Percentiles rank a stretch among this genome's conserved stretches.
These are phyloP conservation scores for Aristolochia fimbriata DNA, from an alignment of 164 flowering plant species.

Conservation along the genomic window DNA sequence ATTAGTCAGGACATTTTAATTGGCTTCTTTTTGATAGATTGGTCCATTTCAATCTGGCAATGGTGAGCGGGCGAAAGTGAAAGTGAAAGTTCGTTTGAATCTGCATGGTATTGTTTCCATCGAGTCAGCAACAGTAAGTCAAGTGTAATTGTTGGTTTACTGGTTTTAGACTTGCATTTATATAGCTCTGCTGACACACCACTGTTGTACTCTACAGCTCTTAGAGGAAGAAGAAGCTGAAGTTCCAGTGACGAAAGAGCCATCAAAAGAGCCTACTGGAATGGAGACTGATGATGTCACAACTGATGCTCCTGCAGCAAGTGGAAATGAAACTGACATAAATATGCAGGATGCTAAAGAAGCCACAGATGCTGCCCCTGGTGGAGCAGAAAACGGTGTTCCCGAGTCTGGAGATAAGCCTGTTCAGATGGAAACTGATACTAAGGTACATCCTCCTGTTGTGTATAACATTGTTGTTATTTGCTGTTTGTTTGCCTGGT, in stretches of 20 bases:
- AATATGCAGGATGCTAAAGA: constrained; percentile 73
- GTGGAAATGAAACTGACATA: constrained; percentile 38
- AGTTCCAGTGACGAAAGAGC: constrained; percentile 44
- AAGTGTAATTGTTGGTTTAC: not conserved
- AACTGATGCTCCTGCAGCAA: constrained; percentile 28
- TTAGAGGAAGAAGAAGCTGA: constrained; percentile 86
- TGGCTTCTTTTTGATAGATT: constrained; percentile 13
- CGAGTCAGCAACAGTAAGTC: constrained; percentile 85
- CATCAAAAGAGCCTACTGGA: constrained; percentile 40
- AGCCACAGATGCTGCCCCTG: constrained; percentile 22
- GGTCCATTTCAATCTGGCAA: constrained; percentile 80
- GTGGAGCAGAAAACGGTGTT: constrained; percentile 56
- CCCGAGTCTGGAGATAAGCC: constrained; percentile 67
- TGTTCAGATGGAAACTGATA: constrained; percentile 77
- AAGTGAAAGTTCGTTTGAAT: constrained; percentile 73
- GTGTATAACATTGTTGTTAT: not conserved
- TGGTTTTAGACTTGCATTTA: not conserved
- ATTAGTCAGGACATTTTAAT: too few species aligned
- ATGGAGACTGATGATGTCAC: constrained; percentile 76
- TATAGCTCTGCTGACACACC: not conserved
- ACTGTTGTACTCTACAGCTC: constrained; percentile 27
- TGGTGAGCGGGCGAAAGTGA: constrained; percentile 65
- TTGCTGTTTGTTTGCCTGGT: not conserved
- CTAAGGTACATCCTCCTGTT: constrained; percentile 32
- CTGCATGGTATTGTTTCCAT: constrained; percentile 79